Evolutionary conservation across 257 asterid genomes (phyloP), one percentile per base, ranked within the genome.

Genomic region (Cynanchum wilfordii): DNA sequence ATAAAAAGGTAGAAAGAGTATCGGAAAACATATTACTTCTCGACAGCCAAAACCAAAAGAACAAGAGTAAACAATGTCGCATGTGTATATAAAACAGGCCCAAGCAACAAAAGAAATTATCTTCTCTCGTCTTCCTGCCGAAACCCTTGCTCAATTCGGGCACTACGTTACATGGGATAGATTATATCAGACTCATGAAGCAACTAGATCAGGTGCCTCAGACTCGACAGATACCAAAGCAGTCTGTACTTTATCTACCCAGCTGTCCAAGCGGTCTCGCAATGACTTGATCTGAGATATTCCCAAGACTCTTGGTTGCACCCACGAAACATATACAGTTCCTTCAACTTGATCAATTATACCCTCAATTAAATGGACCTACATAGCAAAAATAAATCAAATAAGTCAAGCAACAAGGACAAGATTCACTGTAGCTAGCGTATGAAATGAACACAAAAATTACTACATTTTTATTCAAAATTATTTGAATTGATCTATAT

Each of bases 291-390:
- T 81, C 85, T 92, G 99, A 64, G 91, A 78, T 72, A 90, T 86
- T 13, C 98, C 98, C 76, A 95, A 58, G 62, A 95, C 99, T 84
- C 99, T 83, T 29, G 99, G 99, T 79, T 95, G 98, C 77, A 92
- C 98, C 98, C 98, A 92, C 0, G 97, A 89, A 30, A 92, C 97
- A 36, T 89, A 88, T 54, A 91, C 93, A 0, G 96, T 88, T 76
- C 96, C 97, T 73, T 94, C 96, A 6, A 94, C 97, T 87, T 94
- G 96, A 81, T 89, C 95, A 20, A 94, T 90, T 64, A 94, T 89
- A 71, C 99, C 99, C 84, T 91, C 97, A 3, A 95, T 89, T 74
- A 95, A 87, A 84, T 87, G 99, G 65, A 89, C 97, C 98, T 94
- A 81, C 79, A 86, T 68, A 38, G 44, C 76, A 49, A 73, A 51